A percentile compares a stretch with the other conserved stretches of the same genome.
These are phyloP conservation scores for Niebla homalea DNA, from an alignment of 495 filamentous ascomycete species.

Conservation along the genomic window DNA sequence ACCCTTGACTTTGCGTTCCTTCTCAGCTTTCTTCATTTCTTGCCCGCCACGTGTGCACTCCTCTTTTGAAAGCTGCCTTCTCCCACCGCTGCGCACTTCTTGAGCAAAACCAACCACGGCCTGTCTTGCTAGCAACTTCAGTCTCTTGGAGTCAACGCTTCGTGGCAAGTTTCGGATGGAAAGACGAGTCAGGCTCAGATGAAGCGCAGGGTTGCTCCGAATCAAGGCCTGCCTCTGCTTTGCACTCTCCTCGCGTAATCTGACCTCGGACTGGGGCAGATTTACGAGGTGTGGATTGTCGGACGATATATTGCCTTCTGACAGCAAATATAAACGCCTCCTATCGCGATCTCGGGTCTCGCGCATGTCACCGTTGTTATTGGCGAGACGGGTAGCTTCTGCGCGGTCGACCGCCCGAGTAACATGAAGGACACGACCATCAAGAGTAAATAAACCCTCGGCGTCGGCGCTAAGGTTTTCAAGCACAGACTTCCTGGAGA, in stretches of 20 bases:
- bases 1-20: slow-evolving; percentile 61
- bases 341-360: slow-evolving; percentile 72
- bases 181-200: slow-evolving; percentile 85
- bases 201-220: slow-evolving; percentile 75
- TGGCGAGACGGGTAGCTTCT: slow-evolving; percentile 60
- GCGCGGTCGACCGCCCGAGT: slow-evolving; percentile 69
- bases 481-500: slow-evolving; percentile 61
- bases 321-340: slow-evolving; percentile 77
- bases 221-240: slow-evolving; percentile 84
- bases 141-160: slow-evolving; percentile 68
- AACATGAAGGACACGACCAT: slow-evolving; percentile 75
- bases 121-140: slow-evolving; percentile 81
- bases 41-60: slow-evolving; percentile 65
- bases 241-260: slow-evolving; percentile 74
- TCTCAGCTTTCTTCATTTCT: slow-evolving; percentile 68
- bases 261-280: slow-evolving; percentile 67
- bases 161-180: slow-evolving; percentile 86
- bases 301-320: slow-evolving; percentile 66
- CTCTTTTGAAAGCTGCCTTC: slow-evolving; percentile 71
- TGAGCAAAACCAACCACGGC: slow-evolving; percentile 86
- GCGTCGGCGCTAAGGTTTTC: slow-evolving; percentile 68
- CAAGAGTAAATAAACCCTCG: slow-evolving; percentile 71
- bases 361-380: slow-evolving; percentile 48
- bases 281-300: slow-evolving; percentile 60
- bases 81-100: slow-evolving; percentile 64